Base-by-base conservation (phyloP, 371 early-diverging fungal genomes). In the Saksenaea oblongispora region DNA sequence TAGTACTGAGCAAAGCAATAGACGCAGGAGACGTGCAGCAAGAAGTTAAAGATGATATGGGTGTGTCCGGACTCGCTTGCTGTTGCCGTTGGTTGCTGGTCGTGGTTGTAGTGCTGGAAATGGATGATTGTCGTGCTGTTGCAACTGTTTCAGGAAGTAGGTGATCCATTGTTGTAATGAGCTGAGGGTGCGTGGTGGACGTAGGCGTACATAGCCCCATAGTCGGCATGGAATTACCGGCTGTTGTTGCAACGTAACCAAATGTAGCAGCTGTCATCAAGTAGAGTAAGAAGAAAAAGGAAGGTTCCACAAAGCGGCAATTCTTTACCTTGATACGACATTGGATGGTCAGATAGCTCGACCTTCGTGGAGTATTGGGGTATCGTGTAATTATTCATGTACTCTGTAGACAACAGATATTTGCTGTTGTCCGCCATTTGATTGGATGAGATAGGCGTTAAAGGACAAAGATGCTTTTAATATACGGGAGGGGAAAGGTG, bases 21-120 rank as follows among this genome's bases (percentile, higher is more conserved):
- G 70, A 55, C 22, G 59, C 62, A 59, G 70, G 70, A 17, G 70
- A 70, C 28, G 66, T 70, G 61, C 66, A 70, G 63, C 64, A 61
- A 34, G 55, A 61, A 41, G 54, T 47, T 37, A 56, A 37, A 10
- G 37, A 68, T 11, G 68, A 55, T 31, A 62, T 34, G 36, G 56
- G 56, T 10, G 63, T 56, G 37, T 62, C 63, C 10, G 58, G 58
- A 26, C 62, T 54, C 24, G 17, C 22, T 35, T 57, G 58, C 26
- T 41, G 41, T 34, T 18, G 34, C 14, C 39, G 41, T 54, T 13
- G 18, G 58, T 28, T 41, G 18, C 24, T 57, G 17, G 35, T 37
- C 11, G 36, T 57, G 58, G 58, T 56, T 27, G 15, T 28, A n/a
- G 36, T 35, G 58, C 47, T 18, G 47, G 22, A 10, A 7, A 47